Evolutionary conservation across 2,329 filamentous ascomycete genomes (phyloP).

Genomic region (Colletotrichum scovillei): DNA sequence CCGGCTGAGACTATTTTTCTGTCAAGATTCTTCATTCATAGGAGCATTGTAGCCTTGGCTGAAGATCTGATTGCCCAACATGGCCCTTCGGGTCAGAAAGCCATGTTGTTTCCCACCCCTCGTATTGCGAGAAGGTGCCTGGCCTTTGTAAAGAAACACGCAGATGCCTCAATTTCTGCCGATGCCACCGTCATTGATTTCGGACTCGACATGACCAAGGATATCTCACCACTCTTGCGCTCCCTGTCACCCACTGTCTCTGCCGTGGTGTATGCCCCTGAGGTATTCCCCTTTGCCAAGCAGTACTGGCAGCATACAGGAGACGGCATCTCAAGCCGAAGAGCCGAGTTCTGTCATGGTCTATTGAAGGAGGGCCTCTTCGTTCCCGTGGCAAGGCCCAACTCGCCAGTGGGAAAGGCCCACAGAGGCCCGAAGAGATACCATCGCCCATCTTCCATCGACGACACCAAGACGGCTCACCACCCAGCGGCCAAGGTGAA

Average conservation of each 20-base stretch:
- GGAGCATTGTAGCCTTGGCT: conserved; percentile 80
- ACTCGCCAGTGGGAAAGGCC: conserved; percentile 48
- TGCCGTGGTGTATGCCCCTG: conserved; percentile 77
- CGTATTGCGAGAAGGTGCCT: conserved; percentile 78
- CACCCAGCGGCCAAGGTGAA: conserved; percentile 37
- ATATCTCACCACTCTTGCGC: conserved; percentile 61
- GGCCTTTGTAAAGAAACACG: conserved; percentile 75
- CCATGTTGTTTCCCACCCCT: conserved; percentile 85
- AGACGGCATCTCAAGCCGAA: conserved; percentile 89
- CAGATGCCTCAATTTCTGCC: conserved; percentile 60
- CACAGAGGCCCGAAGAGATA: conserved; percentile 84
- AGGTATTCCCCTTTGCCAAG: conserved; percentile 80
- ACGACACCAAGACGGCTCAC: conserved; percentile 41
- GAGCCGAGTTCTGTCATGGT: conserved; percentile 88
- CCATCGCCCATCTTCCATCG: conserved; percentile 66
- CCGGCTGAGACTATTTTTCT: conserved; percentile 31
- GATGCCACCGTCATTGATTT: conserved; percentile 71
- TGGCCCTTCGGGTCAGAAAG: conserved; percentile 71
- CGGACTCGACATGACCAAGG: conserved; percentile 67
- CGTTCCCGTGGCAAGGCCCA: conserved; percentile 43
- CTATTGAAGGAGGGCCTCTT: conserved; percentile 77
- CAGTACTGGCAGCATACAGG: conserved; percentile 98
- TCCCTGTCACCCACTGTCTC: conserved; percentile 71
- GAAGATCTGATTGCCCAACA: conserved; percentile 73
- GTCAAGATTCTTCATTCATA: conserved; percentile 92